phyloP scores from a whole-genome alignment of 164 flowering plant genomes.

The Santalum album region DNA sequence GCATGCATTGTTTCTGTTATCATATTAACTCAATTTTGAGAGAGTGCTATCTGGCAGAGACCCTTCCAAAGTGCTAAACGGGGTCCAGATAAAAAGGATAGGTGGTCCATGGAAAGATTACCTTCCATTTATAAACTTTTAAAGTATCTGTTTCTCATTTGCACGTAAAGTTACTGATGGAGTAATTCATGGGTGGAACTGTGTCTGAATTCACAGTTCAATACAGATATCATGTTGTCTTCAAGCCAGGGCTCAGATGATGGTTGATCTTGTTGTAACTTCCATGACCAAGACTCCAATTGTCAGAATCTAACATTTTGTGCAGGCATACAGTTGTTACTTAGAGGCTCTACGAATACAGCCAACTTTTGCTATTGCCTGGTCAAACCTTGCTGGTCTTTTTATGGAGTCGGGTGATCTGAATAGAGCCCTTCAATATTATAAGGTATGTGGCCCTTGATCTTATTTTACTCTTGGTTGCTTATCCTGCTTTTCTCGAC shows the following conservation, averaged over 20 bases:
- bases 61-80: too few species aligned
- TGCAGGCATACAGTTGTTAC: conserved; percentile 94
- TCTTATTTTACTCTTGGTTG: too few species aligned
- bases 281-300: conserved; percentile 17
- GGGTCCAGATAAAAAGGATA: too few species aligned
- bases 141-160: conserved; percentile 1
- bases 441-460: too few species aligned
- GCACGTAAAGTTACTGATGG: conserved; percentile 17
- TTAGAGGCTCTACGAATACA: conserved; percentile 80
- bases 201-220: conserved; percentile 19
- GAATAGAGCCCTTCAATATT: conserved; percentile 77
- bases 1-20: too few species aligned
- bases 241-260: conserved; percentile 25
- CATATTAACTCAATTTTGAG: too few species aligned
- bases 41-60: too few species aligned
- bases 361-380: conserved; percentile 90
- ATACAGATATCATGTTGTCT: conserved; percentile 24
- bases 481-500: too few species aligned
- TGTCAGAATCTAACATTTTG: conserved; percentile 20
- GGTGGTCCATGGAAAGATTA: background rate
- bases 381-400: conserved; percentile 98
- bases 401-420: conserved; percentile 94
- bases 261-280: conserved; percentile 25
- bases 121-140: conserved; percentile 4
- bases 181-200: conserved; percentile 23